A percentile compares a stretch with the other conserved stretches of the same genome.
Evolutionary conservation across 2,329 filamentous ascomycete species (phyloP).

Genomic region (Furcasterigmium furcatum): DNA sequence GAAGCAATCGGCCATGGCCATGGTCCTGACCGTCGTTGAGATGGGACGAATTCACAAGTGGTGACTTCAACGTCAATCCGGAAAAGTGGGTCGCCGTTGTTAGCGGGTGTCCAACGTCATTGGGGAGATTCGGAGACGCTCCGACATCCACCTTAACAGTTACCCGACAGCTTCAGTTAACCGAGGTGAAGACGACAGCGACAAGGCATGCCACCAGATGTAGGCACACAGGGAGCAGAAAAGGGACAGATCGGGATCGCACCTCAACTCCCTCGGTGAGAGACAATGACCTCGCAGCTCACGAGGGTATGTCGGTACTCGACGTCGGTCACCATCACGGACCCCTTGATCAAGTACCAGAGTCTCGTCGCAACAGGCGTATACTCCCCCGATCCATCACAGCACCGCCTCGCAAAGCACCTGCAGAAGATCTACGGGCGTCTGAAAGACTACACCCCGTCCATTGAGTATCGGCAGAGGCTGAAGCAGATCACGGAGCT

Average conservation of each 20-base stretch:
- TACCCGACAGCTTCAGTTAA: too few relatives aligned
- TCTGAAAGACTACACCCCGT: constrained; percentile 75
- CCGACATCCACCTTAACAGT: too few relatives aligned
- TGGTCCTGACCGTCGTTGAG: too few relatives aligned
- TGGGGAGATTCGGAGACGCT: too few relatives aligned
- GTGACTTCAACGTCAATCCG: too few relatives aligned
- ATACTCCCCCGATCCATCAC: constrained; percentile 66
- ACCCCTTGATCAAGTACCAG: constrained; percentile 75
- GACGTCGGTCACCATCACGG: constrained; percentile 59
- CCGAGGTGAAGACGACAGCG: too few relatives aligned
- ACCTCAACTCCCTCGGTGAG: too few relatives aligned
- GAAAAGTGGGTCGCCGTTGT: too few relatives aligned
- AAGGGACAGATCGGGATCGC: not conserved
- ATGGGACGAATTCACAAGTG: too few relatives aligned
- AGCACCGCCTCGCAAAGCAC: constrained; percentile 71
- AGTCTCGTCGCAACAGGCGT: constrained; percentile 64
- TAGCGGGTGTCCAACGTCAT: too few relatives aligned
- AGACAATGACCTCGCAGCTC: not conserved
- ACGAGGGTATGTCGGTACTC: constrained; percentile 22
- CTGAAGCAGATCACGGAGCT: constrained; percentile 57
- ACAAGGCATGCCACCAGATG: too few relatives aligned
- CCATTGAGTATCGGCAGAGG: constrained; percentile 63
- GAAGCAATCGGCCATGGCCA: too few relatives aligned
- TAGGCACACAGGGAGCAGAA: not conserved
- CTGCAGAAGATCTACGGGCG: constrained; percentile 73